Evolutionary conservation across 2,329 filamentous ascomycete species (phyloP).

Genomic region (Coniochaeta hoffmannii): DNA sequence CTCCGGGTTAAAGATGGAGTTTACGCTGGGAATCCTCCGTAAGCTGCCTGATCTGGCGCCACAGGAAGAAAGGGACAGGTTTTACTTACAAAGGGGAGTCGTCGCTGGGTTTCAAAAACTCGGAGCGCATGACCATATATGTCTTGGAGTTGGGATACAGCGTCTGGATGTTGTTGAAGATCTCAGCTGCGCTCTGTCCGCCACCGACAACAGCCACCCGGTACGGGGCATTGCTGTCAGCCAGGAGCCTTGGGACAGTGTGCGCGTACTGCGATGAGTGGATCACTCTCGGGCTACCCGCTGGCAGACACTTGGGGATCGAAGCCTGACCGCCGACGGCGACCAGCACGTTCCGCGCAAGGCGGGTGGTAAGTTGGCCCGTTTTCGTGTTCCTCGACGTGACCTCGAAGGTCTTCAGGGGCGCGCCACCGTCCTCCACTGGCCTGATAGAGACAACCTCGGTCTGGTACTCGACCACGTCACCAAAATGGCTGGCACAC

Average conservation of each 20-base stretch:
- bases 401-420: constrained; percentile 61
- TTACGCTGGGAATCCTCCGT: constrained; percentile 54
- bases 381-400: constrained; percentile 55
- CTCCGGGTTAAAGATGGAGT: constrained; percentile 91
- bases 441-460: constrained; percentile 69
- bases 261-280: constrained; percentile 85
- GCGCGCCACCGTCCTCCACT: constrained; percentile 35
- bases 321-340: constrained; percentile 56
- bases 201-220: constrained; percentile 79
- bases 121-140: constrained; percentile 70
- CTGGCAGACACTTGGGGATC: constrained; percentile 63
- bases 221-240: constrained; percentile 49
- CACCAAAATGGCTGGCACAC: constrained; percentile 76
- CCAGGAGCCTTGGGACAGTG: constrained; percentile 51
- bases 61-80: not conserved
- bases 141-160: constrained; percentile 78
- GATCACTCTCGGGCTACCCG: constrained; percentile 64
- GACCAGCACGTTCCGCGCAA: constrained; percentile 58
- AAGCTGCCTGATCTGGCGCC: not conserved
- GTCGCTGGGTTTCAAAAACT: constrained; percentile 82
- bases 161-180: constrained; percentile 80
- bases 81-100: constrained; percentile 83
- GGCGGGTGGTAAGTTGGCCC: constrained; percentile 42
- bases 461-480: constrained; percentile 65
- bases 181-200: constrained; percentile 91